These are phyloP conservation scores for Barnettozyma vustinii DNA, from an alignment of 805 yeast genomes.

Conservation along the genomic window DNA sequence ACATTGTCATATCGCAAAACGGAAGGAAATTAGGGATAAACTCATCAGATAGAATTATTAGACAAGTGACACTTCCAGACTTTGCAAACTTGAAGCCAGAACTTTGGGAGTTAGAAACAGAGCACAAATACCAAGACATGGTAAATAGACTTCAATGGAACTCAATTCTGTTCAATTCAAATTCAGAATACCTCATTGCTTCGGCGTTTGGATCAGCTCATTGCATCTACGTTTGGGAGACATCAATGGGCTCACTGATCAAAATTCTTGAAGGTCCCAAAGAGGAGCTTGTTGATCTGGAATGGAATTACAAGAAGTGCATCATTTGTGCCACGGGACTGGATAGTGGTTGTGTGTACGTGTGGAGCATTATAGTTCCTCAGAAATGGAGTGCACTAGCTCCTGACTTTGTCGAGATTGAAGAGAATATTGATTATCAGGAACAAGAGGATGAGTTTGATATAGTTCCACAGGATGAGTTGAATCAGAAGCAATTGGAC, in stretches of 20 bases:
- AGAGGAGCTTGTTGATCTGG: slow-evolving; percentile 81
- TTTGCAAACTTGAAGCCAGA: slow-evolving; percentile 18
- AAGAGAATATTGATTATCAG: slow-evolving; percentile 81
- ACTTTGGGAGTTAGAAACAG: slow-evolving; percentile 52
- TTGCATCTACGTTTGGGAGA: slow-evolving; percentile 90
- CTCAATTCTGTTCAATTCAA: slow-evolving; percentile 64
- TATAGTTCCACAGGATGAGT: slow-evolving; percentile 60
- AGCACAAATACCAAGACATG: slow-evolving; percentile 83
- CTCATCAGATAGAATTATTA: slow-evolving; percentile 68
- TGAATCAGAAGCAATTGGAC: slow-evolving; percentile 53
- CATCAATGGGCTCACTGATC: slow-evolving; percentile 78
- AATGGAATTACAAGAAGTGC: slow-evolving; percentile 78
- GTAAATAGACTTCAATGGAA: slow-evolving; percentile 90
- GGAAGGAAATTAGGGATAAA: slow-evolving; percentile 65
- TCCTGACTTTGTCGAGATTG: slow-evolving; percentile 92
- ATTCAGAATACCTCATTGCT: slow-evolving; percentile 80
- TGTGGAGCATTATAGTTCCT: slow-evolving; percentile 79
- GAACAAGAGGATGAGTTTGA: slow-evolving; percentile 93
- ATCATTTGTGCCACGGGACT: slow-evolving; percentile 77
- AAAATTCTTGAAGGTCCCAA: slow-evolving; percentile 87
- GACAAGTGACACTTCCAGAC: slow-evolving; percentile 51
- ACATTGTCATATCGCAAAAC: slow-evolving; percentile 51
- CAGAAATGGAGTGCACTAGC: slow-evolving; percentile 97
- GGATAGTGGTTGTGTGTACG: slow-evolving; percentile 75
- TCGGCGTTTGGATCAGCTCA: slow-evolving; percentile 85